Evolutionary conservation across 441 rosid species (phyloP).

Genomic region (Jatropha podagrica): DNA sequence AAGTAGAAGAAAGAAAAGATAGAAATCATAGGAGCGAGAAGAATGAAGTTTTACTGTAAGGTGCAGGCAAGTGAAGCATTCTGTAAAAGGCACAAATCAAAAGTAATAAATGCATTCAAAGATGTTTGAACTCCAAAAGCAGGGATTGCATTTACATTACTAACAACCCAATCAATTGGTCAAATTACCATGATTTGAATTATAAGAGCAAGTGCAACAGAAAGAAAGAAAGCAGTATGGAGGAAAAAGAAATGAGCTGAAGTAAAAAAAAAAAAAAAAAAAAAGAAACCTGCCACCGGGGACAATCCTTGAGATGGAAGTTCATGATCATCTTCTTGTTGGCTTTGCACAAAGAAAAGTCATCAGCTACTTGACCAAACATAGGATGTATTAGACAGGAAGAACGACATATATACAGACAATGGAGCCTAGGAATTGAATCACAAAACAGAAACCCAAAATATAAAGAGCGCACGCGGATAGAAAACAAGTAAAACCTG

Average conservation of each 20-base stretch:
- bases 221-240: too few relatives aligned
- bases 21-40: too few relatives aligned
- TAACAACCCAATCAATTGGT: background rate
- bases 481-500: slow-evolving; percentile 41
- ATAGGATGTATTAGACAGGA: slow-evolving; percentile 10
- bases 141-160: background rate
- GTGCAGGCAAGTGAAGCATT: too few relatives aligned
- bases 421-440: background rate
- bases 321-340: slow-evolving; percentile 49
- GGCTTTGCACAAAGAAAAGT: slow-evolving; percentile 48
- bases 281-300: slow-evolving; percentile 61
- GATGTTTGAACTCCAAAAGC: background rate
- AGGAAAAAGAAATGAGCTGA: too few relatives aligned
- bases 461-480: background rate
- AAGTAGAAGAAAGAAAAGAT: too few relatives aligned
- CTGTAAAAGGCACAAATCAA: background rate
- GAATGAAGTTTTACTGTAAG: too few relatives aligned
- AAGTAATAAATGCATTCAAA: background rate
- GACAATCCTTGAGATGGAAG: slow-evolving; percentile 46
- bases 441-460: background rate
- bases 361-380: slow-evolving; percentile 35
- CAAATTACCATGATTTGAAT: background rate
- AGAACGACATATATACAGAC: background rate
- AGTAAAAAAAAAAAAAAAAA: background rate
- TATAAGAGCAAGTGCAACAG: too few relatives aligned